A percentile compares a stretch with the other conserved stretches of the same genome.
Evolutionary conservation across 2,329 filamentous ascomycete genomes (phyloP).

Genomic region (Cordyceps cicadae): DNA sequence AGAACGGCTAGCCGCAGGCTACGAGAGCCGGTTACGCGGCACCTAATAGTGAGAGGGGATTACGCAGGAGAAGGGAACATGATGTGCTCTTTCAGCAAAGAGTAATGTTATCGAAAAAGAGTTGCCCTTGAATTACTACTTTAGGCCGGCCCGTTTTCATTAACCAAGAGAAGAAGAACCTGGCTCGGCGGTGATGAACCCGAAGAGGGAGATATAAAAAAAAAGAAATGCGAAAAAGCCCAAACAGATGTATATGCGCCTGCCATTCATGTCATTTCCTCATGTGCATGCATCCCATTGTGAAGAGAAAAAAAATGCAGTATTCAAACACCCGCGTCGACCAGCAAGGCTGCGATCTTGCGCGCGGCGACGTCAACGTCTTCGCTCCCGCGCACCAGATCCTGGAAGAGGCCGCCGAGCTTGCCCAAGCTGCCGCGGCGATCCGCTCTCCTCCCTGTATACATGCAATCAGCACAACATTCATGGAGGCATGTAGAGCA

Average conservation of each 20-base stretch:
- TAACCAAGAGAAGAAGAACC: background rate
- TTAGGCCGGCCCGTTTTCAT: background rate
- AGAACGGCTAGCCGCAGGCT: too few species aligned
- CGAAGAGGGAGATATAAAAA: background rate
- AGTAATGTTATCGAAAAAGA: background rate
- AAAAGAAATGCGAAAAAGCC: slow-evolving; percentile 10
- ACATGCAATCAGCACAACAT: slow-evolving; percentile 13
- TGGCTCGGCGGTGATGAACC: background rate
- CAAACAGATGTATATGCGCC: slow-evolving; percentile 15
- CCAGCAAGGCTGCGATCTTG: slow-evolving; percentile 52
- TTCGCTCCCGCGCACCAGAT: slow-evolving; percentile 46
- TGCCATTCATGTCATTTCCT: slow-evolving; percentile 3
- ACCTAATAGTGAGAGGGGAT: background rate
- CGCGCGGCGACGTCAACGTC: slow-evolving; percentile 49
- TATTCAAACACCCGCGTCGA: slow-evolving; percentile 13
- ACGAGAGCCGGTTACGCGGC: background rate
- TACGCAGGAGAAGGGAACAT: background rate
- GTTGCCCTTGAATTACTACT: background rate
- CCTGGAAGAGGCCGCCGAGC: slow-evolving; percentile 53
- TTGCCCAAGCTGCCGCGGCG: slow-evolving; percentile 45
- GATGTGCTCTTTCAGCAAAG: background rate
- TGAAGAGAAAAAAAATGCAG: background rate
- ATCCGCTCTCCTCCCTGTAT: slow-evolving; percentile 53
- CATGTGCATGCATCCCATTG: slow-evolving; percentile 3
- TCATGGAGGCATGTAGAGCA: background rate